Percentiles rank a stretch among this genome's conserved stretches.
phyloP scores from a whole-genome alignment of 805 yeast species.

The Candida michaelii region DNA sequence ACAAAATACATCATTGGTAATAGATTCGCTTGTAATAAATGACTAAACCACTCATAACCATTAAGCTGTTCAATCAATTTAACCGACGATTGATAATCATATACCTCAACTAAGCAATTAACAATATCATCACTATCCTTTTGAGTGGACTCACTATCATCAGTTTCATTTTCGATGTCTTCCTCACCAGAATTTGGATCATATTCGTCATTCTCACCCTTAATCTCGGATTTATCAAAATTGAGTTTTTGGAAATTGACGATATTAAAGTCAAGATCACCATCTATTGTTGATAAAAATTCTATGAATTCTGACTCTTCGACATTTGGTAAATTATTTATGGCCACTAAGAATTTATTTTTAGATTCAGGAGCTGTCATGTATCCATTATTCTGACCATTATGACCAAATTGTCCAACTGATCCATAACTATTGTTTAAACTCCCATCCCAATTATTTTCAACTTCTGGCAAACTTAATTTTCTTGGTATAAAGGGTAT shows the following conservation, averaged over 20 bases:
- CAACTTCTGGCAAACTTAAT: constrained; percentile 3
- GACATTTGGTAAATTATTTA: constrained; percentile 10
- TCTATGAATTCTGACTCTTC: constrained; percentile 14
- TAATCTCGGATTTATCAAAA: constrained; percentile 4
- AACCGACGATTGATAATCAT: constrained; percentile 1
- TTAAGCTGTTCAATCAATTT: constrained; percentile 18
- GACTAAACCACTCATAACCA: constrained; percentile 25
- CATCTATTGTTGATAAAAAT: constrained; percentile 13
- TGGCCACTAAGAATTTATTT: not conserved
- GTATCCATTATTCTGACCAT: too few species aligned
- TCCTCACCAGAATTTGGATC: not conserved
- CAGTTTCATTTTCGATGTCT: not conserved
- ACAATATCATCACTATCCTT: not conserved
- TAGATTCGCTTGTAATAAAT: constrained; percentile 18
- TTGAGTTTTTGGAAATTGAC: constrained; percentile 4
- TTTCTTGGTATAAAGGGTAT: constrained; percentile 20
- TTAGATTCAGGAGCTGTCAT: not conserved
- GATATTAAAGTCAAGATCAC: constrained; percentile 7
- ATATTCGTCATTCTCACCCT: constrained; percentile 3
- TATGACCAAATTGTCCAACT: not conserved
- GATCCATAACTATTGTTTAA: not conserved
- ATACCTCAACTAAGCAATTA: constrained; percentile 6
- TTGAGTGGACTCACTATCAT: not conserved
- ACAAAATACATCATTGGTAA: constrained; percentile 3
- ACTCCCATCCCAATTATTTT: not conserved